phyloP scores from a whole-genome alignment of 2,329 filamentous ascomycete species.

The Dothideomycetidae sp. region DNA sequence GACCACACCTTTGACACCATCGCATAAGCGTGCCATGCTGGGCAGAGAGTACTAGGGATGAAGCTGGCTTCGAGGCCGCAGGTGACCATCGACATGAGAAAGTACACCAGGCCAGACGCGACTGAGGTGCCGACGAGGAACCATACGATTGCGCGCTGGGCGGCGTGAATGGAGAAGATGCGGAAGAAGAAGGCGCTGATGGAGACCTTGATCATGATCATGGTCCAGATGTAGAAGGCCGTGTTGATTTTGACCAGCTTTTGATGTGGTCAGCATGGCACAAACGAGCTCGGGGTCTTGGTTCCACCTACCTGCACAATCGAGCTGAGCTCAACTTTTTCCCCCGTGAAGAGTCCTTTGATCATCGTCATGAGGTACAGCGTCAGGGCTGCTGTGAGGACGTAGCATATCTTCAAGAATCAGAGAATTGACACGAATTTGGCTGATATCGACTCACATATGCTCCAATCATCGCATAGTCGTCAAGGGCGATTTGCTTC shows the following conservation, averaged over 20 bases:
- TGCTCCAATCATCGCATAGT: neutral
- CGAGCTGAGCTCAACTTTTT: neutral
- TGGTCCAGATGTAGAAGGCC: constrained; percentile 32
- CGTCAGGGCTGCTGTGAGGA: neutral
- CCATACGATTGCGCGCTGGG: constrained; percentile 30
- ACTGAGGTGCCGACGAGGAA: constrained; percentile 29
- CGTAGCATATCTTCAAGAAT: neutral
- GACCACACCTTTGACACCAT: constrained; percentile 10
- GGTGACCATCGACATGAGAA: constrained; percentile 36
- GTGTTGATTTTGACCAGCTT: neutral
- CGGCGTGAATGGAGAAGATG: constrained; percentile 27
- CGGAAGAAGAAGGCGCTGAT: constrained; percentile 38
- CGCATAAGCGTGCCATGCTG: constrained; percentile 6
- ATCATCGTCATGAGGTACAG: neutral
- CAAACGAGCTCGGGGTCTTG: no score
- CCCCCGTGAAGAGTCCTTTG: neutral
- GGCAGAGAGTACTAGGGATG: constrained; percentile 16
- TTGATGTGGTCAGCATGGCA: no score
- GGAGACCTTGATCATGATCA: constrained; percentile 33
- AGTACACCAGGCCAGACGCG: constrained; percentile 31
- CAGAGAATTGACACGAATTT: no score
- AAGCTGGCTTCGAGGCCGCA: constrained; percentile 32
- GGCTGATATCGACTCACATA: neutral
- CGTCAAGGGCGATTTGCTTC: neutral
- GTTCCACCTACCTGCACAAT: neutral